Percentiles rank a stretch among this genome's conserved stretches.
phyloP scores from a whole-genome alignment of 208 protist genomes.

The Trypanosoma avium region DNA sequence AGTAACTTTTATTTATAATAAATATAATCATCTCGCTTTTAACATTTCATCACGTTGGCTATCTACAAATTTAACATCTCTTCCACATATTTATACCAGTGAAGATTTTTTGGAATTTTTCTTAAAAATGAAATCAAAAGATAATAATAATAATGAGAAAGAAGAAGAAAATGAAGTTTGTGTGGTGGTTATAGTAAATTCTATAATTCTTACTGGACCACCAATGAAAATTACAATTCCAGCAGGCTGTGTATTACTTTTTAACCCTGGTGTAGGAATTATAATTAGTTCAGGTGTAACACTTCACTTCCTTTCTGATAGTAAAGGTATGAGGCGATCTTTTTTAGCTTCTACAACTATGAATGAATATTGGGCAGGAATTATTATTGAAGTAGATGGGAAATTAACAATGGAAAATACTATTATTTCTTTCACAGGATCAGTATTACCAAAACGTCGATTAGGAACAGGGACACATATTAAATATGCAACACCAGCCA shows the following conservation, averaged over 20 bases:
- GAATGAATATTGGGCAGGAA: background rate
- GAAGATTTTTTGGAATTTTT: background rate
- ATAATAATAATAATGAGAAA: background rate
- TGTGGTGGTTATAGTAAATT: background rate
- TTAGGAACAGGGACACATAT: constrained; percentile 9
- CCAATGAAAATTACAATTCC: background rate
- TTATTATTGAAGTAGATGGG: constrained; percentile 3
- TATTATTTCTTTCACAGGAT: background rate
- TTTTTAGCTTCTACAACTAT: background rate
- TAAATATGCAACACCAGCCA: background rate
- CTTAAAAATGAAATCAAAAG: background rate
- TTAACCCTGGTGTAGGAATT: background rate
- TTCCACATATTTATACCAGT: background rate
- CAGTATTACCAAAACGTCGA: background rate
- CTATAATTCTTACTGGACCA: background rate
- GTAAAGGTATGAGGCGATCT: background rate
- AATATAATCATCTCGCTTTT: background rate
- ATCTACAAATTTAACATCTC: background rate
- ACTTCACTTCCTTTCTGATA: background rate
- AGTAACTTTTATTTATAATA: background rate
- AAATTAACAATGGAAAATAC: background rate
- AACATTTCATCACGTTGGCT: constrained; percentile 6
- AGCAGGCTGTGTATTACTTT: background rate
- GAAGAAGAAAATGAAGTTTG: background rate
- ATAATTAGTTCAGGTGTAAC: background rate